Percentiles rank a stretch among this genome's conserved stretches.
phyloP scores from a whole-genome alignment of 768 basidiomycete genomes.

The Gloeostereum incarnatum region DNA sequence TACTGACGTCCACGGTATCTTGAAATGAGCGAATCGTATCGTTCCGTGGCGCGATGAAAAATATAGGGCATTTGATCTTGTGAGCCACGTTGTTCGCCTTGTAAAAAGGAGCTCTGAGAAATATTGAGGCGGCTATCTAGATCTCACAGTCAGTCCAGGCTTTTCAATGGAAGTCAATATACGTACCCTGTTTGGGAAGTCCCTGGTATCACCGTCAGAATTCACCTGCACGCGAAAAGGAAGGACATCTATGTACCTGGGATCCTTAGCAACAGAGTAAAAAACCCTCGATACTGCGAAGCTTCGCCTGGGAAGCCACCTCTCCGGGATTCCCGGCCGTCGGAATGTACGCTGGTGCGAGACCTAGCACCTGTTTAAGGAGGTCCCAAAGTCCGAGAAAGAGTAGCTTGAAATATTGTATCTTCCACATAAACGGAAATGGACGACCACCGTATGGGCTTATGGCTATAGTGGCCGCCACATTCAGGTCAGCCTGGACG shows the following conservation, averaged over 20 bases:
- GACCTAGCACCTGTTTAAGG: conserved; percentile 13
- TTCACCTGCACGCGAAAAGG: background rate
- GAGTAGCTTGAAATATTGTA: conserved; percentile 11
- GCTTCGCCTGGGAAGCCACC: conserved; percentile 11
- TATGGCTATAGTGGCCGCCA: conserved; percentile 16
- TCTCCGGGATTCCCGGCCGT: conserved; percentile 12
- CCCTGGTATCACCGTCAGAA: background rate
- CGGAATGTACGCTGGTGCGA: conserved; percentile 16
- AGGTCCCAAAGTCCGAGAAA: conserved; percentile 14
- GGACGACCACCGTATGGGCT: conserved; percentile 19
- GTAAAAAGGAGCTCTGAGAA: conserved; percentile 10
- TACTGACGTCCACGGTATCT: conserved; percentile 5
- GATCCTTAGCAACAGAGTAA: conserved; percentile 3
- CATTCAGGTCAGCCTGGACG: conserved; percentile 13
- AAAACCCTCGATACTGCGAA: conserved; percentile 13
- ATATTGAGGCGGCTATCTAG: conserved; percentile 9
- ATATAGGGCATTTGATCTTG: conserved; percentile 12
- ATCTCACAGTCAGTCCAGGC: conserved; percentile 8
- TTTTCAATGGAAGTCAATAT: background rate
- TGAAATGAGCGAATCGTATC: conserved; percentile 11
- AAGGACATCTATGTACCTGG: background rate
- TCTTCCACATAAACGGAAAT: conserved; percentile 6
- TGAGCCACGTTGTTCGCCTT: conserved; percentile 8
- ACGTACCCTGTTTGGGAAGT: conserved; percentile 1
- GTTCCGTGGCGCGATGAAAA: conserved; percentile 10